Conservation (phyloP, 2,329 filamentous ascomycete genomes). For the Juglanconis oblonga region DNA sequence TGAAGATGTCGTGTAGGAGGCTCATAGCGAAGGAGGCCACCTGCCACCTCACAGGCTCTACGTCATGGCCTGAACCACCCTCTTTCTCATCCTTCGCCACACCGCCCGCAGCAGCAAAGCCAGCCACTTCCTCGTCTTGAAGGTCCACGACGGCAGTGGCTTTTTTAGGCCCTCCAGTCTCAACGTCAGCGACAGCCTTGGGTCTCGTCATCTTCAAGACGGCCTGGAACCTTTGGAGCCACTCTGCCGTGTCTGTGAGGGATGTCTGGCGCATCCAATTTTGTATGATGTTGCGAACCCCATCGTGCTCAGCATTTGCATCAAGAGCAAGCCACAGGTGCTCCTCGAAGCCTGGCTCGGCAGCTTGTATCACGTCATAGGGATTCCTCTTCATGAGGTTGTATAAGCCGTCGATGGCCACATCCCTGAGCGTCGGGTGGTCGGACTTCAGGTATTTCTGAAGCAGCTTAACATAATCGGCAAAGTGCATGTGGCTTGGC, state of each 20-base stretch:
- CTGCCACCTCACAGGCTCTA: constrained; percentile 92
- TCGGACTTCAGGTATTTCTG: constrained; percentile 74
- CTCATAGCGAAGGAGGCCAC: constrained; percentile 91
- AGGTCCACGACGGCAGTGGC: constrained; percentile 66
- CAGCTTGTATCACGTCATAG: constrained; percentile 73
- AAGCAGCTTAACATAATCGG: constrained; percentile 76
- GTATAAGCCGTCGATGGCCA: constrained; percentile 83
- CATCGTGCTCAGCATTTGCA: constrained; percentile 68
- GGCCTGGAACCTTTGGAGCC: constrained; percentile 84
- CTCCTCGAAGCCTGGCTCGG: constrained; percentile 78
- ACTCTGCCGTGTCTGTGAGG: constrained; percentile 72
- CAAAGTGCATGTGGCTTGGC: constrained; percentile 80
- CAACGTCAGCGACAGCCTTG: constrained; percentile 55
- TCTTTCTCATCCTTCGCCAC: constrained; percentile 57
- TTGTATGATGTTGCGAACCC: constrained; percentile 80
- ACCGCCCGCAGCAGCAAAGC: constrained; percentile 77
- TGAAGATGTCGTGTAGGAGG: constrained; percentile 79
- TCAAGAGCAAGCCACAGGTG: constrained; percentile 90
- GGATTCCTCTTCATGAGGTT: constrained; percentile 94
- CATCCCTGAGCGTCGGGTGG: constrained; percentile 68
- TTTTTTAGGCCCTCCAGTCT: constrained; percentile 36
- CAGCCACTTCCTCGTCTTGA: constrained; percentile 93
- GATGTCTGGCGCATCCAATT: constrained; percentile 95
- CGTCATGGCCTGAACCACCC: constrained; percentile 54
- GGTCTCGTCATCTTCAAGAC: constrained; percentile 84